Evolutionary conservation across 306 rosid genomes (phyloP).

Genomic region (Prunus armeniaca): DNA sequence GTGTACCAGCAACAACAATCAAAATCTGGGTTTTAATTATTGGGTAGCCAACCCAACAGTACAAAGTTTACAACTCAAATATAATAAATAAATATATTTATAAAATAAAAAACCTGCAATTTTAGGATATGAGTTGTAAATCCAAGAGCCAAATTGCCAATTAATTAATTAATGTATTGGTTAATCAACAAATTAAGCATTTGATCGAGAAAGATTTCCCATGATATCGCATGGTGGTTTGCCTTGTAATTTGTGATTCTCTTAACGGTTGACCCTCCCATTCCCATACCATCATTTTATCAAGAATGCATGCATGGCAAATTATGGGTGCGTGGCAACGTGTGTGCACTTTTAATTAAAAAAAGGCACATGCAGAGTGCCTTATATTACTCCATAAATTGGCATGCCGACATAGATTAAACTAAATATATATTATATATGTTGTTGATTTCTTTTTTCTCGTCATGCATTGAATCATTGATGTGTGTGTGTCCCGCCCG

Average conservation of each 20-base stretch:
- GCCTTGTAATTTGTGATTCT: not conserved
- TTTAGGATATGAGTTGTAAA: no score
- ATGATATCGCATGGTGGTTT: slow-evolving; percentile 12
- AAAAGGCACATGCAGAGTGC: not conserved
- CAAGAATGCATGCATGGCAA: slow-evolving; percentile 2
- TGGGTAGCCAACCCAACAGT: no score
- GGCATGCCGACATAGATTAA: slow-evolving; percentile 19
- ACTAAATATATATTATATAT: not conserved
- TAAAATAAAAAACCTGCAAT: no score
- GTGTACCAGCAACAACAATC: no score
- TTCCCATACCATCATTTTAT: no score
- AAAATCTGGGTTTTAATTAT: no score
- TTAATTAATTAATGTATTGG: no score
- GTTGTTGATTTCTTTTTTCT: not conserved
- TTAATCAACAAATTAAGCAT: slow-evolving; percentile 30
- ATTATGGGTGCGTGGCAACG: not conserved
- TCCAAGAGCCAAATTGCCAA: no score
- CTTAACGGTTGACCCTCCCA: slow-evolving; percentile 28
- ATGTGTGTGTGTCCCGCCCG: slow-evolving; percentile 11
- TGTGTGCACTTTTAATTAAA: not conserved
- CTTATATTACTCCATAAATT: slow-evolving; percentile 10
- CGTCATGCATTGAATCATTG: not conserved
- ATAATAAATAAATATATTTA: no score
- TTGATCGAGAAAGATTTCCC: slow-evolving; percentile 16
- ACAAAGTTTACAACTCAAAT: no score